A percentile compares a stretch with the other conserved stretches of the same genome.
phyloP scores from a whole-genome alignment of 2,329 filamentous ascomycete genomes.

The Phialophora verrucosa region DNA sequence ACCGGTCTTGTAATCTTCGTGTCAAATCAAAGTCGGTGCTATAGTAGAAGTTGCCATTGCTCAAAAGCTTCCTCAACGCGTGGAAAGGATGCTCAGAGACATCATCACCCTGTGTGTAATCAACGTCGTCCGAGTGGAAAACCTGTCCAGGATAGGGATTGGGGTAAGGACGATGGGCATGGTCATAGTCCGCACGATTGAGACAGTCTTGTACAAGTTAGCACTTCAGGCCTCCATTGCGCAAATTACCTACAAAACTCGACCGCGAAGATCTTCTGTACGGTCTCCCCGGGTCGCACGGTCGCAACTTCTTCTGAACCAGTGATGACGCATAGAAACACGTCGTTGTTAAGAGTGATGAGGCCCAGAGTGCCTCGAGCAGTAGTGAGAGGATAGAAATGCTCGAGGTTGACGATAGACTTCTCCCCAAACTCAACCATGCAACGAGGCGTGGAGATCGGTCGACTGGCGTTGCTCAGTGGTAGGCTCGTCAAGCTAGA shows the following conservation, averaged over 20 bases:
- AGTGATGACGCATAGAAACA: slow-evolving; percentile 90
- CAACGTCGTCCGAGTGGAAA: slow-evolving; percentile 60
- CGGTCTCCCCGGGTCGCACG: slow-evolving; percentile 83
- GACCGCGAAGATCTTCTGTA: slow-evolving; percentile 83
- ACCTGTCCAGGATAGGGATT: slow-evolving; percentile 62
- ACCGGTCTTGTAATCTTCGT: slow-evolving; percentile 88
- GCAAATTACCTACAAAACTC: slow-evolving; percentile 67
- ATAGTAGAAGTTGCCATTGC: slow-evolving; percentile 96
- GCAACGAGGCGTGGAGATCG: slow-evolving; percentile 61
- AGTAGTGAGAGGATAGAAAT: slow-evolving; percentile 78
- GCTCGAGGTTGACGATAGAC: slow-evolving; percentile 69
- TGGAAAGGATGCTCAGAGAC: slow-evolving; percentile 85
- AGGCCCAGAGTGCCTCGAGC: slow-evolving; percentile 87
- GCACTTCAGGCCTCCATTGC: slow-evolving; percentile 7
- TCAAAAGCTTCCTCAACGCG: slow-evolving; percentile 87
- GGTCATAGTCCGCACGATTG: slow-evolving; percentile 84
- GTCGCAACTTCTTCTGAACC: slow-evolving; percentile 78
- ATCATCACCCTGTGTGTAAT: slow-evolving; percentile 69
- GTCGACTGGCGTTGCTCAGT: slow-evolving; percentile 33
- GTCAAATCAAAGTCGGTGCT: slow-evolving; percentile 98
- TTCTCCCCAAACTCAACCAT: slow-evolving; percentile 83
- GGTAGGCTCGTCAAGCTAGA: slow-evolving; percentile 48
- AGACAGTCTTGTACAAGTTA: slow-evolving; percentile 70
- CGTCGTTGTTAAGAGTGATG: slow-evolving; percentile 80
- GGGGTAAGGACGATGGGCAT: slow-evolving; percentile 64